Evolutionary conservation across 2,329 filamentous ascomycete genomes (phyloP).

Genomic region (Talaromyces rugulosus): DNA sequence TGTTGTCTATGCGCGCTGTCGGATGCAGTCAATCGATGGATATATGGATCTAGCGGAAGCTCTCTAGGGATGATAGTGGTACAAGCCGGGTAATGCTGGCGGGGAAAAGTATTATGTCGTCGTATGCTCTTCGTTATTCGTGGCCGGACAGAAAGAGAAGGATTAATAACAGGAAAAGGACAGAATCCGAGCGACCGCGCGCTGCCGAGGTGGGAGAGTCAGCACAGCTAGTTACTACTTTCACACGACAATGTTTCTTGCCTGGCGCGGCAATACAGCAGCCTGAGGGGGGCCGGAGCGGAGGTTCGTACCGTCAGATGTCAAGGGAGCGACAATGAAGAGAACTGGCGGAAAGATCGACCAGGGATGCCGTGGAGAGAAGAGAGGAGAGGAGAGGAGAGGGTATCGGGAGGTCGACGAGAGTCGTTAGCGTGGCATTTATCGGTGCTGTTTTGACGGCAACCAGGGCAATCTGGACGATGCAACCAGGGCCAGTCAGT

Average conservation of each 20-base stretch:
- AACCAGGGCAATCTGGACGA: not conserved
- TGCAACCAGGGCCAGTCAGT: not conserved
- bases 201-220: conserved; percentile 17
- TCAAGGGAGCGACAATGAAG: conserved; percentile 29
- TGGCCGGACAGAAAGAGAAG: conserved; percentile 15
- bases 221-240: conserved; percentile 11
- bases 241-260: not conserved
- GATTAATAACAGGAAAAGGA: conserved; percentile 15
- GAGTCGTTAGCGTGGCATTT: not conserved
- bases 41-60: not conserved
- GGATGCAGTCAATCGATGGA: conserved; percentile 11
- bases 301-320: conserved; percentile 27
- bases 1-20: conserved; percentile 9
- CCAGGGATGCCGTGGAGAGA: not conserved
- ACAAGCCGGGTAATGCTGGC: conserved; percentile 11
- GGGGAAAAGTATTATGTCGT: conserved; percentile 8
- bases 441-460: not conserved
- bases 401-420: not conserved
- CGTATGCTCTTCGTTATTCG: conserved; percentile 14
- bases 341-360: conserved; percentile 15
- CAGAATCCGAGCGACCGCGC: conserved; percentile 24
- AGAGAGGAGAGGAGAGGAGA: too few species aligned
- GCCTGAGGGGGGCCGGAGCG: not conserved
- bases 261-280: not conserved
- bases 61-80: conserved; percentile 8